phyloP scores from a whole-genome alignment of 225 moss, liverwort and hornwort genomes.

The Physcomitrium patens region DNA sequence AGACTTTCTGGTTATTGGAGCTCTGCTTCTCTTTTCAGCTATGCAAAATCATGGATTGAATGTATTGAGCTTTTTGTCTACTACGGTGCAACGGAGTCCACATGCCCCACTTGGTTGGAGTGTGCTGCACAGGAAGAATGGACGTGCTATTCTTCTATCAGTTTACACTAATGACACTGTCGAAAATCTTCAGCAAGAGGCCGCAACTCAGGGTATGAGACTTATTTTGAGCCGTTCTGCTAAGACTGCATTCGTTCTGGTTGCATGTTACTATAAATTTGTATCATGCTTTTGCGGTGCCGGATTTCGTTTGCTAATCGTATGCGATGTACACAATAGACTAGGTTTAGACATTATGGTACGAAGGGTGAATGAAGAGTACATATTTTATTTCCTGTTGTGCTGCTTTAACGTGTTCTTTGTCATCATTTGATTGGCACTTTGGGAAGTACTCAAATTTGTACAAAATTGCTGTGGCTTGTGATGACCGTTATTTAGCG shows the following conservation, averaged over 20 bases:
- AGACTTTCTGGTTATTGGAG: slow-evolving; percentile 43
- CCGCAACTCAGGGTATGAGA: slow-evolving; percentile 31
- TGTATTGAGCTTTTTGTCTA: slow-evolving; percentile 44
- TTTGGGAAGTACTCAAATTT: neutral
- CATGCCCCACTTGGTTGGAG: slow-evolving; percentile 52
- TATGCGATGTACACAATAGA: neutral
- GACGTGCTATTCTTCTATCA: slow-evolving; percentile 43
- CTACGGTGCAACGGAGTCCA: slow-evolving; percentile 49
- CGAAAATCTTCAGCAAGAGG: slow-evolving; percentile 36
- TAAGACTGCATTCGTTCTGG: neutral
- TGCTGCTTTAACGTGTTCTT: neutral
- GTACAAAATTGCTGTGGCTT: slow-evolving; percentile 11
- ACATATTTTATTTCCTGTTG: neutral
- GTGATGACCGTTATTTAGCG: slow-evolving; percentile 29
- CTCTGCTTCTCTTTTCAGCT: slow-evolving; percentile 44
- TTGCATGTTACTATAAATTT: neutral
- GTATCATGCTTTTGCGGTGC: neutral
- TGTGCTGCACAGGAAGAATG: slow-evolving; percentile 37
- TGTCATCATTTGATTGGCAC: neutral
- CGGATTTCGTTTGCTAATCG: neutral
- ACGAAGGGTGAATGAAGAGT: neutral
- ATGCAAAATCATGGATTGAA: slow-evolving; percentile 56
- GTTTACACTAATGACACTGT: slow-evolving; percentile 36
- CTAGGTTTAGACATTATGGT: neutral
- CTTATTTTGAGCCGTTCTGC: neutral